Percentiles rank a stretch among this genome's conserved stretches.
These are phyloP conservation scores for Tremella fuciformis DNA, from an alignment of 768 basidiomycete species.

Conservation along the genomic window DNA sequence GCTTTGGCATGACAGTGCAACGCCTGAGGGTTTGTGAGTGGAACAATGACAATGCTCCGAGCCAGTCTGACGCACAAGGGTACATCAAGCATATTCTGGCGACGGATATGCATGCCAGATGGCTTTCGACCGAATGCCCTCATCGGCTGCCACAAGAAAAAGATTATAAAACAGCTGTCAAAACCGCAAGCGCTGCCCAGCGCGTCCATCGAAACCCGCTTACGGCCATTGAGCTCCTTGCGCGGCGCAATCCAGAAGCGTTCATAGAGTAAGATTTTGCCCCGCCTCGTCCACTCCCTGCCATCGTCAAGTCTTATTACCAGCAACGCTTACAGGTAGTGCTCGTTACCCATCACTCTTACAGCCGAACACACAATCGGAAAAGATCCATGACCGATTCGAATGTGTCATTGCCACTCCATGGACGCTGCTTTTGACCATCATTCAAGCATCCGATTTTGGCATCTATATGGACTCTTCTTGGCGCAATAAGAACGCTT, in stretches of 20 bases:
- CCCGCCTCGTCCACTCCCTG: background rate
- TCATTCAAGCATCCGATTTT: too few relatives aligned
- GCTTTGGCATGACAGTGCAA: background rate
- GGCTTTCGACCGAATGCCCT: background rate
- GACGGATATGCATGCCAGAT: background rate
- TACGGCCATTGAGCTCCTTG: background rate
- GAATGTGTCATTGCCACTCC: slow-evolving; percentile 1
- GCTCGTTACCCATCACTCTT: background rate
- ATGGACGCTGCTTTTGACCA: background rate
- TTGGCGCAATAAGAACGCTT: slow-evolving; percentile 21
- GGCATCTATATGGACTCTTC: slow-evolving; percentile 20
- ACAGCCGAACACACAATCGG: background rate
- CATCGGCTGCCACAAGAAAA: background rate
- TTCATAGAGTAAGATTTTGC: background rate
- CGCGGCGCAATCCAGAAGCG: background rate
- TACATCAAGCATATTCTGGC: background rate
- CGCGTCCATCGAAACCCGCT: background rate
- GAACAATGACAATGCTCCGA: background rate
- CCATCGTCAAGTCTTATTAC: background rate
- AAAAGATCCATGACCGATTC: background rate
- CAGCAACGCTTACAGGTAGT: too few relatives aligned
- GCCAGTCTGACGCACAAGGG: background rate
- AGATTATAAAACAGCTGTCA: background rate
- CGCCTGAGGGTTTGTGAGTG: background rate
- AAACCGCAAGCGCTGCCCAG: background rate